Percentiles rank a stretch among this genome's conserved stretches.
Evolutionary conservation across 1,284 basidiomycete genomes (phyloP).

Genomic region (Xerocomus nothofagi): DNA sequence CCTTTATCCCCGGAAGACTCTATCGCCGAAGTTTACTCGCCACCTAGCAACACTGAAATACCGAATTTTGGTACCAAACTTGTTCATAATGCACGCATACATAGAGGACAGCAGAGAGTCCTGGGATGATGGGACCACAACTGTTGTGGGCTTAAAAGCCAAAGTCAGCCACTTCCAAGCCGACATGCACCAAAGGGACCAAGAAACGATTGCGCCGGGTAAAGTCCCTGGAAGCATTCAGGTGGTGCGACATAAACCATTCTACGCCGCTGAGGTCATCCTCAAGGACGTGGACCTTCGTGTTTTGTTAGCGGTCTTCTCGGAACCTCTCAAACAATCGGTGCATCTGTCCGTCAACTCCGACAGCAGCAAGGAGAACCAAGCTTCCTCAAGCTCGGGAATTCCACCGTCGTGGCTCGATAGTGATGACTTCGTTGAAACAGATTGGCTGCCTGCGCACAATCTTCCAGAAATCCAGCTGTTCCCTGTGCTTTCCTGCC

Average conservation of each 20-base stretch:
- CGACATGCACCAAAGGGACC: constrained; percentile 91
- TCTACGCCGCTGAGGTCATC: constrained; percentile 91
- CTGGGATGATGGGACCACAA: constrained; percentile 78
- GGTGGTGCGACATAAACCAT: constrained; percentile 76
- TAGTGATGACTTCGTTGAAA: constrained; percentile 82
- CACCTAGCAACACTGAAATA: constrained; percentile 95
- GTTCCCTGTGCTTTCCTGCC: constrained; percentile 73
- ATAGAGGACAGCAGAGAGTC: constrained; percentile 76
- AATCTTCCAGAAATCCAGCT: constrained; percentile 66
- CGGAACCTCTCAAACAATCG: constrained; percentile 65
- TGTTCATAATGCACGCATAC: constrained; percentile 90
- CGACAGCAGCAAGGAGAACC: constrained; percentile 27
- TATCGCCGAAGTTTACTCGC: constrained; percentile 87
- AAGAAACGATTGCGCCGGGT: constrained; percentile 66
- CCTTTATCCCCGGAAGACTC: constrained; percentile 73
- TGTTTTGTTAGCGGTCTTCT: constrained; percentile 77
- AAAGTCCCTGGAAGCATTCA: constrained; percentile 51
- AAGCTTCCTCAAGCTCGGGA: constrained; percentile 27
- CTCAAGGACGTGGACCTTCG: constrained; percentile 79
- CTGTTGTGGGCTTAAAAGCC: constrained; percentile 84
- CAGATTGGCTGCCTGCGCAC: constrained; percentile 60
- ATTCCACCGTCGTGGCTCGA: constrained; percentile 69
- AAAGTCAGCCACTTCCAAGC: constrained; percentile 81
- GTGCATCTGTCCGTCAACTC: constrained; percentile 44
- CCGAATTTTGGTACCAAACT: constrained; percentile 72